Evolutionary conservation across 306 rosid genomes (phyloP), one percentile per base, ranked within the genome.

Genomic region (Ormosia emarginata): DNA sequence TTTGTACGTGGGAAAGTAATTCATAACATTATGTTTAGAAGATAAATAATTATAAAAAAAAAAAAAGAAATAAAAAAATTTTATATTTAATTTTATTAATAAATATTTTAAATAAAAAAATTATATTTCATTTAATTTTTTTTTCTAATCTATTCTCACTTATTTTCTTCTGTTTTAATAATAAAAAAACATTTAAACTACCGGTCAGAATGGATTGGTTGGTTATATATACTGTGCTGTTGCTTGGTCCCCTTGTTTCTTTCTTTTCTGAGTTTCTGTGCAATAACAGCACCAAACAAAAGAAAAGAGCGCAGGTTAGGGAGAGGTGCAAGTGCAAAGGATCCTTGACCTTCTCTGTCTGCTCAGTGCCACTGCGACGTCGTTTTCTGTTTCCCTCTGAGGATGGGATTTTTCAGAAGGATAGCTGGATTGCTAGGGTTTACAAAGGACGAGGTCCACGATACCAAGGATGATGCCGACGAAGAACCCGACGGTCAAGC

Each of bases 351-450:
- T 37, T 1, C 41, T n/a, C 24, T 24, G 24, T 24, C 24, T 24
- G 11, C 53, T 11, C 56, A n/a, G 5, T 18, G 49, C 79, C 3
- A 37, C 82, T 17, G 12, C 85, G 62, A 11, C 72, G 47, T 57
- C 87, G 49, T 63, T 74, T 66, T 71, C n/a, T 53, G 3, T 32
- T 8, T 33, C 37, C 82, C 18, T 53, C 41, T 17, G 24, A 8
- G 59, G 79, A 96, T 96, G 98, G 62, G 92, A 52, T 18, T 92
- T 0, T 32, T 93, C 0, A 92, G 30, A 90, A 89, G 59, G 80
- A 0, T 96, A 8, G 85, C 68, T 8, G 95, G 86, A 43, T 61
- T 88, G 1, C 84, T 92, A 81, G 98, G 99, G 92, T 12, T 96
- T 30, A 9, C 67, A 9, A 91, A 84, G 82, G 93, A 91, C 64